Percentiles rank a stretch among this genome's conserved stretches.
phyloP scores from a whole-genome alignment of 1,284 basidiomycete species.

The Ustilago hordei region DNA sequence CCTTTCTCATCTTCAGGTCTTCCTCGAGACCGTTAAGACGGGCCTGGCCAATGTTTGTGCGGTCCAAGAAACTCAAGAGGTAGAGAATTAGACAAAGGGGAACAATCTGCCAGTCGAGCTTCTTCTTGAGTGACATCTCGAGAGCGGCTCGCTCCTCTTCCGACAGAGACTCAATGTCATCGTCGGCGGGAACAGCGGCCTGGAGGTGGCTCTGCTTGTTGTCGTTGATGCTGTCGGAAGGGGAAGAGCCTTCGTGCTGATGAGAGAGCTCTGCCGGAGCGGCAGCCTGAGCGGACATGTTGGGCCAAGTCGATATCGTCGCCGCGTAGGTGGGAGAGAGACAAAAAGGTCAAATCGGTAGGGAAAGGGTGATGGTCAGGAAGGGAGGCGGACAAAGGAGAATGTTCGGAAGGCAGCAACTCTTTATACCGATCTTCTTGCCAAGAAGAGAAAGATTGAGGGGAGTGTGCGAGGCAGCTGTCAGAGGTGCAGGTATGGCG shows the following conservation, averaged over 20 bases:
- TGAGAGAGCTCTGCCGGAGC: slow-evolving; percentile 20
- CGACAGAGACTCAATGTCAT: slow-evolving; percentile 28
- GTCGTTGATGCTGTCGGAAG: slow-evolving; percentile 33
- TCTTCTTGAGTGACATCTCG: slow-evolving; percentile 52
- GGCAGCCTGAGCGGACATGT: slow-evolving; percentile 27
- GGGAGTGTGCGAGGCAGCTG: neutral
- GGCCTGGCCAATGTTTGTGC: slow-evolving; percentile 61
- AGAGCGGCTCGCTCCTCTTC: slow-evolving; percentile 30
- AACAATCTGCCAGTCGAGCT: slow-evolving; percentile 62
- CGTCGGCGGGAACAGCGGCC: slow-evolving; percentile 18
- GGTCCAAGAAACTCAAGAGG: slow-evolving; percentile 34
- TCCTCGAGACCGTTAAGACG: slow-evolving; percentile 50
- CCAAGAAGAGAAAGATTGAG: slow-evolving; percentile 5
- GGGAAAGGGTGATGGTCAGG: neutral
- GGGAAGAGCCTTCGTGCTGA: slow-evolving; percentile 23
- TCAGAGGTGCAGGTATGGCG: slow-evolving; percentile 12
- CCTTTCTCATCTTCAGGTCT: slow-evolving; percentile 38
- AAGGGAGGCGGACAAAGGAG: neutral
- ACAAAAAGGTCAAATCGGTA: neutral
- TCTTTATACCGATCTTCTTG: slow-evolving; percentile 5
- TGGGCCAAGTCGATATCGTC: neutral
- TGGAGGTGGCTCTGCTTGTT: slow-evolving; percentile 20
- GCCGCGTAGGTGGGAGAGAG: neutral
- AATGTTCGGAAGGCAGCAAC: neutral
- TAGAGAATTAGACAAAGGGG: slow-evolving; percentile 58